These are phyloP conservation scores for Fusarium marasasianum DNA, from an alignment of 2,329 filamentous ascomycete species.

Conservation along the genomic window DNA sequence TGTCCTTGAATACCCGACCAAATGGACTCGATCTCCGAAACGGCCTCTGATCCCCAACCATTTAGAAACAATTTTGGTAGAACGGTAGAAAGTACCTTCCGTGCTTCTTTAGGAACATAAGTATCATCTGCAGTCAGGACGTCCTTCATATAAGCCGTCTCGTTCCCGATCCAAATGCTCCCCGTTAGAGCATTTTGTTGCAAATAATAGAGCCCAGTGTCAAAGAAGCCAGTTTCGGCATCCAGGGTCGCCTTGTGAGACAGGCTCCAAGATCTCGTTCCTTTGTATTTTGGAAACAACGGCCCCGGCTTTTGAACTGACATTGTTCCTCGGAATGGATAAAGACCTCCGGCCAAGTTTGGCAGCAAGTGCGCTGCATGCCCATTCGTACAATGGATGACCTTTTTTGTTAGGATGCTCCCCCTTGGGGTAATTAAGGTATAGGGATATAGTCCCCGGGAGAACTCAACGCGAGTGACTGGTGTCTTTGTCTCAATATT, in stretches of 20 bases:
- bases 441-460: slow-evolving; percentile 46
- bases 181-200: slow-evolving; percentile 44
- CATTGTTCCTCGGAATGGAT: slow-evolving; percentile 58
- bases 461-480: slow-evolving; percentile 6
- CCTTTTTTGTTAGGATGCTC: slow-evolving; percentile 53
- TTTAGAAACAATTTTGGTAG: slow-evolving; percentile 51
- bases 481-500: slow-evolving; percentile 52
- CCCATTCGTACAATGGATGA: slow-evolving; percentile 67
- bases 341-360: slow-evolving; percentile 53
- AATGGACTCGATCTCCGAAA: background rate
- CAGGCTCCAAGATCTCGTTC: slow-evolving; percentile 57
- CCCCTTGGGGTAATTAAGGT: slow-evolving; percentile 56
- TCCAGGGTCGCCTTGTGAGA: slow-evolving; percentile 53
- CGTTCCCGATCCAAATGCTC: slow-evolving; percentile 63
- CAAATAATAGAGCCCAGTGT: slow-evolving; percentile 33
- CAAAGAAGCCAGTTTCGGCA: slow-evolving; percentile 55
- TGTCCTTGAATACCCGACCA: slow-evolving; percentile 60
- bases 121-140: slow-evolving; percentile 57
- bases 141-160: slow-evolving; percentile 50
- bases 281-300: slow-evolving; percentile 39
- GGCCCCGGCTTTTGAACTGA: slow-evolving; percentile 55
- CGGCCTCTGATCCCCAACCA: slow-evolving; percentile 37
- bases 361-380: slow-evolving; percentile 61
- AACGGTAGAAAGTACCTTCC: slow-evolving; percentile 48
- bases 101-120: slow-evolving; percentile 46